A percentile compares a stretch with the other conserved stretches of the same genome.
phyloP scores from a whole-genome alignment of 2,329 filamentous ascomycete genomes.

The Eutypa lata region DNA sequence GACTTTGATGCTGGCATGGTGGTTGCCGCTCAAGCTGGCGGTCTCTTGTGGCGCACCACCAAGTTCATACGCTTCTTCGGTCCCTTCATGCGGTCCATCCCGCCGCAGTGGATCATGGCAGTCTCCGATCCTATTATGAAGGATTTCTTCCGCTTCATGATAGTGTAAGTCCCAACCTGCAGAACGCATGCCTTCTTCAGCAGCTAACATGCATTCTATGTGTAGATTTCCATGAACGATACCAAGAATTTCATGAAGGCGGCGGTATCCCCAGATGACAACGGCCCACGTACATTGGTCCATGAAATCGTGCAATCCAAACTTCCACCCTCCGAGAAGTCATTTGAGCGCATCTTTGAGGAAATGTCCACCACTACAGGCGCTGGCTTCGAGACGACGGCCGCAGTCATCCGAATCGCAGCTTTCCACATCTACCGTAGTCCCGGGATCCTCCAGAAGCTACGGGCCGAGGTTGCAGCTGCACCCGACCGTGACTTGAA shows the following conservation, averaged over 20 bases:
- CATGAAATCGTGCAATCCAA: conserved; percentile 19
- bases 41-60: conserved; percentile 12
- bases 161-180: conserved; percentile 8
- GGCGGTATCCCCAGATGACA: conserved; percentile 10
- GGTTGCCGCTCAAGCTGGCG: conserved; percentile 5
- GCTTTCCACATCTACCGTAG: conserved; percentile 16
- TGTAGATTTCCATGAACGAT: conserved; percentile 10
- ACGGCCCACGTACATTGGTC: conserved; percentile 13
- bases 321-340: conserved; percentile 15
- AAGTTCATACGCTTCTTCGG: conserved; percentile 15
- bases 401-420: conserved; percentile 9
- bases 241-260: conserved; percentile 11
- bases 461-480: conserved; percentile 12
- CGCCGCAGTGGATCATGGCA: conserved; percentile 11
- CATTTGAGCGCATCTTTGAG: conserved; percentile 11
- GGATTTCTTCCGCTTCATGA: conserved; percentile 12
- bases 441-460: conserved; percentile 13
- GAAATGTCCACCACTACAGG: conserved; percentile 13
- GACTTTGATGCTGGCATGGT: conserved; percentile 1
- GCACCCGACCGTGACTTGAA: conserved; percentile 3
- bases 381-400: conserved; percentile 19
- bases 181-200: not conserved
- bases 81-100: conserved; percentile 11
- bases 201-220: conserved; percentile 2
- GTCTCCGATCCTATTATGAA: conserved; percentile 12